These are phyloP conservation scores for Knufia fluminis DNA, from an alignment of 2,329 filamentous ascomycete species.

Conservation along the genomic window DNA sequence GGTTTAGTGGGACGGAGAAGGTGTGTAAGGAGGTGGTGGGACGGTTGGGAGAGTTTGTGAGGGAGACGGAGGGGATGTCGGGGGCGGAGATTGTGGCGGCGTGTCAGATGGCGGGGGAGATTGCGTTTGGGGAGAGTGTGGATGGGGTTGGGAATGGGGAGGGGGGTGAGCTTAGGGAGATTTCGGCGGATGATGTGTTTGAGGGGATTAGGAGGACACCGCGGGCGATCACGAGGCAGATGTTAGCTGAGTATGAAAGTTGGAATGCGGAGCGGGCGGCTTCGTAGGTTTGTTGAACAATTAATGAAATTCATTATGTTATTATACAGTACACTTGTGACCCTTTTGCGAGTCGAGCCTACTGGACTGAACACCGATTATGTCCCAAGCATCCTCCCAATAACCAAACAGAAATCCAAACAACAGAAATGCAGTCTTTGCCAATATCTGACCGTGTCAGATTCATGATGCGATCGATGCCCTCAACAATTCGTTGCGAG, in stretches of 20 bases:
- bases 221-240: constrained; percentile 19
- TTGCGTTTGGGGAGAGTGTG: constrained; percentile 39
- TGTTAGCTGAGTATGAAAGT: constrained; percentile 17
- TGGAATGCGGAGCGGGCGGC: constrained; percentile 16
- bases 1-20: constrained; percentile 37
- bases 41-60: constrained; percentile 46
- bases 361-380: too few species aligned
- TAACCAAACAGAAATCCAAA: too few species aligned
- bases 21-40: constrained; percentile 54
- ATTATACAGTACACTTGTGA: not conserved
- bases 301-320: constrained; percentile 1
- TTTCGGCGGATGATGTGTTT: constrained; percentile 36
- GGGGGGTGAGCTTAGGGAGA: constrained; percentile 25
- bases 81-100: constrained; percentile 71
- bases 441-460: too few species aligned
- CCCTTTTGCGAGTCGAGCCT: not conserved
- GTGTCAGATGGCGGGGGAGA: constrained; percentile 43
- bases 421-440: too few species aligned
- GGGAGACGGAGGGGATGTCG: constrained; percentile 64
- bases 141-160: too few species aligned
- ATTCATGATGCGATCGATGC: too few species aligned
- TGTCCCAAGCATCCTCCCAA: too few species aligned
- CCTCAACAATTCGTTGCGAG: not conserved
- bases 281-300: not conserved
- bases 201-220: constrained; percentile 32